Percentiles rank a stretch among this genome's conserved stretches.
These are phyloP conservation scores for Pichia kluyveri DNA, from an alignment of 805 yeast genomes.

Conservation along the genomic window DNA sequence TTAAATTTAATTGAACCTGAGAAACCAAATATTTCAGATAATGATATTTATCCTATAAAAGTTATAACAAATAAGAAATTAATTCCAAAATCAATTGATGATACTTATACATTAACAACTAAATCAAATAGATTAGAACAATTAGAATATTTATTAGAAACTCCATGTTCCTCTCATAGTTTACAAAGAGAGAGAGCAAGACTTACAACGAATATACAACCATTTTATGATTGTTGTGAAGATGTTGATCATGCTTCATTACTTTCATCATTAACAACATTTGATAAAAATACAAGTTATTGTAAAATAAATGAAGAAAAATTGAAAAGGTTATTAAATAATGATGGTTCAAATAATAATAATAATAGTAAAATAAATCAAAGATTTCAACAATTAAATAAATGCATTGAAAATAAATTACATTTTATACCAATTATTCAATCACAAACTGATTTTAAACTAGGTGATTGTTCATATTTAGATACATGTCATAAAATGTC, in stretches of 20 bases:
- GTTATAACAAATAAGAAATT: constrained; percentile 14
- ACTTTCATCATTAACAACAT: constrained; percentile 15
- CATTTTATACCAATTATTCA: constrained; percentile 50
- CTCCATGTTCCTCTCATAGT: constrained; percentile 29
- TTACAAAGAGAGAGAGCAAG: constrained; percentile 33
- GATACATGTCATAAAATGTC: constrained; percentile 88
- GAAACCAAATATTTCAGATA: constrained; percentile 9
- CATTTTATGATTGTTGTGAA: constrained; percentile 45
- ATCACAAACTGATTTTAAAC: constrained; percentile 52
- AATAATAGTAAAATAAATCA: constrained; percentile 5
- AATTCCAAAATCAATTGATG: constrained; percentile 16
- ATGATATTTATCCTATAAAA: constrained; percentile 18
- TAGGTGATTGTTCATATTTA: constrained; percentile 89
- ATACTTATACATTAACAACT: constrained; percentile 23
- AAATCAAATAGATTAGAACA: constrained; percentile 18
- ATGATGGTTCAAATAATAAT: neutral
- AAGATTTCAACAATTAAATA: constrained; percentile 16
- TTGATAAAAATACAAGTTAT: constrained; percentile 20
- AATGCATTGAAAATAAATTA: constrained; percentile 29
- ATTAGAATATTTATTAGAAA: constrained; percentile 17
- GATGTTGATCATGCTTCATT: constrained; percentile 28
- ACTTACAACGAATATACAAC: constrained; percentile 29
- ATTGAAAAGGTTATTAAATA: constrained; percentile 10
- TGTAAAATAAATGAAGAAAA: constrained; percentile 23
- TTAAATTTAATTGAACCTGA: constrained; percentile 17